Evolutionary conservation across 148 eudicot genomes (phyloP).

Genomic region (Spergularia bocconei): DNA sequence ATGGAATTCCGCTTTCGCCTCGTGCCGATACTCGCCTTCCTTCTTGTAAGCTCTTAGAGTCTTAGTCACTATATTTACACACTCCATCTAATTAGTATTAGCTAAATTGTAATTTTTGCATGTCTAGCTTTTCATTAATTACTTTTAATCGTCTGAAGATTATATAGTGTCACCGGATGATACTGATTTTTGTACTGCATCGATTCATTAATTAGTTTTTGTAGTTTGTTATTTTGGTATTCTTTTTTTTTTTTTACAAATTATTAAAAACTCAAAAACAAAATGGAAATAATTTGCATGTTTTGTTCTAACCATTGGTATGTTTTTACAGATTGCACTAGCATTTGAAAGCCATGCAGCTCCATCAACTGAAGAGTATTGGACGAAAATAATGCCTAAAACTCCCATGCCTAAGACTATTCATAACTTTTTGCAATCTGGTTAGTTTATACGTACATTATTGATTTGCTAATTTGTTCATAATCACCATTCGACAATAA

Average conservation of each 20-base stretch:
- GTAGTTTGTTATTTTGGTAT: too few species aligned
- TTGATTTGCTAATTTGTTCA: too few species aligned
- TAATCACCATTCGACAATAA: too few species aligned
- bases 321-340: slow-evolving; percentile 34
- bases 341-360: slow-evolving; percentile 48
- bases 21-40: slow-evolving; percentile 6
- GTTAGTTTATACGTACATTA: slow-evolving; percentile 7
- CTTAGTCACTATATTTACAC: not conserved
- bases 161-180: too few species aligned
- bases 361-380: slow-evolving; percentile 45
- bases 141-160: too few species aligned
- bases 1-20: slow-evolving; percentile 21
- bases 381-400: slow-evolving; percentile 65
- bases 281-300: too few species aligned
- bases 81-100: not conserved
- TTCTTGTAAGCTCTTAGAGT: slow-evolving; percentile 11
- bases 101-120: not conserved
- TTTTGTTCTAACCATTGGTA: too few species aligned
- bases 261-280: too few species aligned
- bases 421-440: slow-evolving; percentile 37
- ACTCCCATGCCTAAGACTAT: slow-evolving; percentile 65
- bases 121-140: too few species aligned
- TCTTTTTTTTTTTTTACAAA: too few species aligned
- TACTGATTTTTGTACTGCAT: too few species aligned
- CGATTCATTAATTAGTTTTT: too few species aligned